These are phyloP conservation scores for Echeveria elegans DNA, from an alignment of 164 flowering plant genomes.

Conservation along the genomic window DNA sequence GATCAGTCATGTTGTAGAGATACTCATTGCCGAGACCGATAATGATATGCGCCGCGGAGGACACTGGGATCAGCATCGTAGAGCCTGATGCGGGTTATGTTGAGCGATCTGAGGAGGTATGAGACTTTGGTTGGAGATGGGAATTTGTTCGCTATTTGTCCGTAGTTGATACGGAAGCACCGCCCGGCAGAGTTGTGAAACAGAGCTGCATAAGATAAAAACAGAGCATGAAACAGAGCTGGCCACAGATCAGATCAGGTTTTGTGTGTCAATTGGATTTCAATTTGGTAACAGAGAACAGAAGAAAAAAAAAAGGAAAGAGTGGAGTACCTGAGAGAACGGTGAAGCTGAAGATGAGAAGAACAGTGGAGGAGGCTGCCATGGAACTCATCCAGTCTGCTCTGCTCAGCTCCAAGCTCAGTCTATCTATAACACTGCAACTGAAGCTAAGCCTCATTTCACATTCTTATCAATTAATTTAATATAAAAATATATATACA, in stretches of 20 bases:
- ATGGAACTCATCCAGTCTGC: background rate
- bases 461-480: too few species aligned
- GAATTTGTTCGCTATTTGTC: constrained; percentile 75
- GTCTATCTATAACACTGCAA: background rate
- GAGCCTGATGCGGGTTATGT: constrained; percentile 55
- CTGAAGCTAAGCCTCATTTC: too few species aligned
- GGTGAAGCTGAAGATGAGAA: background rate
- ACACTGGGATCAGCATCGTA: constrained; percentile 86
- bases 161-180: constrained; percentile 83
- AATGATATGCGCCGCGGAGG: constrained; percentile 56
- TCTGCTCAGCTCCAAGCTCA: background rate
- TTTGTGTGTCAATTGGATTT: too few species aligned
- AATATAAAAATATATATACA: too few species aligned
- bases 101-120: constrained; percentile 39
- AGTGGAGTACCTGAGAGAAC: background rate
- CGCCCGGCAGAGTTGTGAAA: constrained; percentile 12
- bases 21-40: constrained; percentile 62
- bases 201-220: background rate
- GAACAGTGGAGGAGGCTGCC: background rate
- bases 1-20: constrained; percentile 38
- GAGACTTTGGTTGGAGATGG: constrained; percentile 59
- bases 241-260: too few species aligned
- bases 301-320: background rate
- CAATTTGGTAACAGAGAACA: too few species aligned
- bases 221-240: background rate